phyloP scores from a whole-genome alignment of 805 yeast species.

The Yamadazyma sp. region DNA sequence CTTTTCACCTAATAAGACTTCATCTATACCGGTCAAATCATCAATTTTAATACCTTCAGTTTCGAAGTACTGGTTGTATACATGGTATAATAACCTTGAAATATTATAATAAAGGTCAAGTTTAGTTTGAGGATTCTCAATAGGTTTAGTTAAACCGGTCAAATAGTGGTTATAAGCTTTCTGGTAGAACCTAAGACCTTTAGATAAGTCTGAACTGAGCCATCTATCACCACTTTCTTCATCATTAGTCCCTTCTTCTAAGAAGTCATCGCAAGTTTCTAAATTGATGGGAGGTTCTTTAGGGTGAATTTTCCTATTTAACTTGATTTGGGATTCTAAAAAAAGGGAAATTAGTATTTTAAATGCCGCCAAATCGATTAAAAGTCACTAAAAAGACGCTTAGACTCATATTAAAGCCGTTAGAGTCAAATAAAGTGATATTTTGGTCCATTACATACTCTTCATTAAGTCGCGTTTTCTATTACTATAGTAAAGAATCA shows the following conservation, averaged over 20 bases:
- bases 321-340: too few relatives aligned
- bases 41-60: slow-evolving; percentile 41
- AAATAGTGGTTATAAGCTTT: slow-evolving; percentile 45
- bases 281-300: slow-evolving; percentile 1
- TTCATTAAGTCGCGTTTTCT: too few relatives aligned
- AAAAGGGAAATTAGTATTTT: too few relatives aligned
- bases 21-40: slow-evolving; percentile 30
- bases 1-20: slow-evolving; percentile 17
- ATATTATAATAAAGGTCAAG: slow-evolving; percentile 57
- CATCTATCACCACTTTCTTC: slow-evolving; percentile 80
- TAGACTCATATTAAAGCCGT: too few relatives aligned
- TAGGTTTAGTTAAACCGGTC: slow-evolving; percentile 5
- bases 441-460: too few relatives aligned
- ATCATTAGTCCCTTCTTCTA: slow-evolving; percentile 55
- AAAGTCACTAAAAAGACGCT: too few relatives aligned
- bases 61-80: slow-evolving; percentile 49
- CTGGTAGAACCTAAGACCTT: slow-evolving; percentile 63
- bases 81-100: slow-evolving; percentile 55
- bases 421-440: too few relatives aligned
- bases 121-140: slow-evolving; percentile 1
- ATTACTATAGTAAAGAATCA: too few relatives aligned
- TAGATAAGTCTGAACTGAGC: slow-evolving; percentile 62
- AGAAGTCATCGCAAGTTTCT: slow-evolving; percentile 46
- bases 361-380: too few relatives aligned
- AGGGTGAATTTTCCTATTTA: not conserved